Conservation (phyloP, 805 yeast species). For the Yamadazyma scolyti region DNA sequence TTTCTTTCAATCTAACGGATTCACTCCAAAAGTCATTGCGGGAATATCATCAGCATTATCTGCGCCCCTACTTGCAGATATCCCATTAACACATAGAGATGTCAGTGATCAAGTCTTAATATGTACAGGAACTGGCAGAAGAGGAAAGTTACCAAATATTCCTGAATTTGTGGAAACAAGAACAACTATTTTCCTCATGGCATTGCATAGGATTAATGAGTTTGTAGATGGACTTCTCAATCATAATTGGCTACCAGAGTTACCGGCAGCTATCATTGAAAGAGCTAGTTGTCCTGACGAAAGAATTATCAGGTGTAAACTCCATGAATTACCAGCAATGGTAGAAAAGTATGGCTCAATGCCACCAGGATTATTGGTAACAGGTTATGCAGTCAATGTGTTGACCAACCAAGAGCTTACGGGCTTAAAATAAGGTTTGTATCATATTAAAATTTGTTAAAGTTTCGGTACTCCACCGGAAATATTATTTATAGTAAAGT, state of each 20-base stretch:
- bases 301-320: slow-evolving; percentile 69
- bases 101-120: slow-evolving; percentile 89
- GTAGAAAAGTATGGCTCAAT: slow-evolving; percentile 76
- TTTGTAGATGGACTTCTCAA: slow-evolving; percentile 45
- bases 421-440: too few species aligned
- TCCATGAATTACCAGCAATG: slow-evolving; percentile 66
- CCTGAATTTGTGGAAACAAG: slow-evolving; percentile 72
- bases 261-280: slow-evolving; percentile 85
- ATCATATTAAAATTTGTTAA: too few species aligned
- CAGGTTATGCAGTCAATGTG: slow-evolving; percentile 75
- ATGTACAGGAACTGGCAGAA: slow-evolving; percentile 92
- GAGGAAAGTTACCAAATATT: slow-evolving; percentile 73
- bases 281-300: slow-evolving; percentile 94
- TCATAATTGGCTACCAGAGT: slow-evolving; percentile 60
- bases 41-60: slow-evolving; percentile 90
- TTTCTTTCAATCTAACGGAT: slow-evolving; percentile 68
- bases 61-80: slow-evolving; percentile 75
- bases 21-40: slow-evolving; percentile 68
- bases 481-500: too few species aligned
- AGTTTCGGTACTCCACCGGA: too few species aligned
- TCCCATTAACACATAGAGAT: slow-evolving; percentile 90
- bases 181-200: slow-evolving; percentile 87
- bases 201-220: slow-evolving; percentile 70
- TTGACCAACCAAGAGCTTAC: too few species aligned
- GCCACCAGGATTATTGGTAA: slow-evolving; percentile 87